Percentiles rank a stretch among this genome's conserved stretches.
Conservation (phyloP, 805 yeast genomes). For the Zygoascus bituminiphila region DNA sequence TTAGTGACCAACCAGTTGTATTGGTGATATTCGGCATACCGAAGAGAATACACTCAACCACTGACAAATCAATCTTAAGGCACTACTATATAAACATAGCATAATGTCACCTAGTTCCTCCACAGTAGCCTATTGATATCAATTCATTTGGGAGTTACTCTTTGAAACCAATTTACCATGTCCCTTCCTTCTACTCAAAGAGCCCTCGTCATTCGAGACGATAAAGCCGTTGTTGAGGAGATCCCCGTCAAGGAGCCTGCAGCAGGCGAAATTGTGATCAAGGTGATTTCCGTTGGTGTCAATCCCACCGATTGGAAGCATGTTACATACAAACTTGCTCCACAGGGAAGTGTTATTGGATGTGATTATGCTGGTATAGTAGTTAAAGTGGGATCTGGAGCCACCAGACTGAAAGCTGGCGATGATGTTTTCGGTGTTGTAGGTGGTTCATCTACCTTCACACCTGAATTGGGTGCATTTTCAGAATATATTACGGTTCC, state of each 20-base stretch:
- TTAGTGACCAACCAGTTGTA: no score
- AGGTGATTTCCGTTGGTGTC: conserved; percentile 46
- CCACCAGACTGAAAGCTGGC: conserved; percentile 37
- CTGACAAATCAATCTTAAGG: no score
- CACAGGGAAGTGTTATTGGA: conserved; percentile 45
- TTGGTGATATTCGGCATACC: no score
- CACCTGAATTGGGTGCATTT: conserved; percentile 47
- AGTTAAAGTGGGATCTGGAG: conserved; percentile 42
- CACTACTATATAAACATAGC: no score
- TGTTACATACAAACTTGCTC: conserved; percentile 20
- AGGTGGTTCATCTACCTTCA: conserved; percentile 42
- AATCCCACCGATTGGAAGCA: conserved; percentile 75
- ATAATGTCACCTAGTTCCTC: no score
- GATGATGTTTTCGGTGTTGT: conserved; percentile 48
- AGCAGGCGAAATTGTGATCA: conserved; percentile 37
- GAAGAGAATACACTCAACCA: no score
- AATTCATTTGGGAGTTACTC: no score
- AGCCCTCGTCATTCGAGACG: conserved; percentile 36
- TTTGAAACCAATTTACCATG: no score
- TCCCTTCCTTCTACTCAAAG: conserved; percentile 30
- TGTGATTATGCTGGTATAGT: conserved; percentile 54
- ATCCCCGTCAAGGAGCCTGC: conserved; percentile 4
- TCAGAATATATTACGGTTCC: conserved; percentile 42
- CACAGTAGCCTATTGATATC: no score
- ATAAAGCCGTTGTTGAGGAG: conserved; percentile 22